Percentiles rank a stretch among this genome's conserved stretches.
phyloP scores from a whole-genome alignment of 2,329 filamentous ascomycete genomes.

The Colletotrichum musae region DNA sequence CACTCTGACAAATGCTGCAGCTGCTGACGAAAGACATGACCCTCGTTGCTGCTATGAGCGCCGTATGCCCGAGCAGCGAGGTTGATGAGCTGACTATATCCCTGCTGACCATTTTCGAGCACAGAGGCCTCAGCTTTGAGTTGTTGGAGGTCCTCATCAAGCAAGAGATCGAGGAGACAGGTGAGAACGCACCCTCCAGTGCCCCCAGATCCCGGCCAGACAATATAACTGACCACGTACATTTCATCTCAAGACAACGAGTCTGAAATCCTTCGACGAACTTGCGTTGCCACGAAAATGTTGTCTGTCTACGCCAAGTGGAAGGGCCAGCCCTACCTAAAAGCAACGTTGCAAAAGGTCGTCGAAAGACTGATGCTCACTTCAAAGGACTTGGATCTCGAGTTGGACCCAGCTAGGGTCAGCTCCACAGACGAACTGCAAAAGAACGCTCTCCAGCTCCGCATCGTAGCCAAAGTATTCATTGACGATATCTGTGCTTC shows the following conservation, averaged over 20 bases:
- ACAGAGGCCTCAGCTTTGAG: slow-evolving; percentile 73
- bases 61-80: slow-evolving; percentile 76
- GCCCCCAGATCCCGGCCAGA: not conserved
- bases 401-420: slow-evolving; percentile 76
- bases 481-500: slow-evolving; percentile 80
- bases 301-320: slow-evolving; percentile 80
- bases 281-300: slow-evolving; percentile 81
- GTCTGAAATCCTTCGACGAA: slow-evolving; percentile 76
- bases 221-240: not conserved
- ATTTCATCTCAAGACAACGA: slow-evolving; percentile 68
- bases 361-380: slow-evolving; percentile 76
- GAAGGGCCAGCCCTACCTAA: slow-evolving; percentile 76
- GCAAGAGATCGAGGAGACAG: slow-evolving; percentile 77
- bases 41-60: slow-evolving; percentile 74
- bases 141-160: slow-evolving; percentile 77
- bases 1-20: slow-evolving; percentile 49
- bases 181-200: slow-evolving; percentile 51
- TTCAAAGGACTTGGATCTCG: slow-evolving; percentile 77
- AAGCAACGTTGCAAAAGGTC: slow-evolving; percentile 75
- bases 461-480: slow-evolving; percentile 78
- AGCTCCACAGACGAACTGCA: slow-evolving; percentile 73
- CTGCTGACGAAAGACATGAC: slow-evolving; percentile 74
- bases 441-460: slow-evolving; percentile 76
- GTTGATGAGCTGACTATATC: slow-evolving; percentile 79
- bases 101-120: slow-evolving; percentile 79